Evolutionary conservation across 176 grass and related monocot genomes (phyloP), one percentile per base, ranked within the genome.

Genomic region (Saccharum spontaneum): DNA sequence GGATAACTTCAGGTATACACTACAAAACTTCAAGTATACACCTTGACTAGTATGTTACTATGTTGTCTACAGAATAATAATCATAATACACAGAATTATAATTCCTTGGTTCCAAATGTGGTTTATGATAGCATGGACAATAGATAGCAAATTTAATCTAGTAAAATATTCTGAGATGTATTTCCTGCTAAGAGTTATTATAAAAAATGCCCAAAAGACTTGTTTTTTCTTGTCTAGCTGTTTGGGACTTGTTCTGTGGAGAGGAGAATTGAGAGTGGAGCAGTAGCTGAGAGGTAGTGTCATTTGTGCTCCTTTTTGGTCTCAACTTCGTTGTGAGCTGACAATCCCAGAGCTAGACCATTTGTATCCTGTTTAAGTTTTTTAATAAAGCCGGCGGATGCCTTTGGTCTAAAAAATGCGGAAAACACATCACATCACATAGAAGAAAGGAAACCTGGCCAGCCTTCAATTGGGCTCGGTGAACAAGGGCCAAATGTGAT

Each of bases 391-490:
- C 3, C 2, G 0, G 59, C 8, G 10, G 59, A 61, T 61, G 59
- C 59, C 59, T 24, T 61, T 61, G 59, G 4, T 61, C 22, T 43
- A 2, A 69, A 76, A 69, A 57, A 34, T 5, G 30, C 14, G 10
- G 24, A 64, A 31, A 64, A 64, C 4, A 64, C 24, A 14, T 64
- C 23, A 62, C 13, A 80, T 49, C 18, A 54, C 48, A 83, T 54
- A 60, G 4, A 80, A 7, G 3, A 80, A 65, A 48, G 57, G 46
- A 61, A 6, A 98, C 96, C 90, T 95, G 96, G 80, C 89, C 91
- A 59, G 89, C 79, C 84, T 98, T 98, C 34, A 95, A 75, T 55
- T 98, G 89, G 26, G 96, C 96, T 85, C 93, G 90, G 73, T 98
- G 93, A 82, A 89, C 93, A 67, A 98, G 87, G 71, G 81, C 89